Evolutionary conservation across 106 monocot species (phyloP), one percentile per base, ranked within the genome.

Genomic region (Posidonia australis): DNA sequence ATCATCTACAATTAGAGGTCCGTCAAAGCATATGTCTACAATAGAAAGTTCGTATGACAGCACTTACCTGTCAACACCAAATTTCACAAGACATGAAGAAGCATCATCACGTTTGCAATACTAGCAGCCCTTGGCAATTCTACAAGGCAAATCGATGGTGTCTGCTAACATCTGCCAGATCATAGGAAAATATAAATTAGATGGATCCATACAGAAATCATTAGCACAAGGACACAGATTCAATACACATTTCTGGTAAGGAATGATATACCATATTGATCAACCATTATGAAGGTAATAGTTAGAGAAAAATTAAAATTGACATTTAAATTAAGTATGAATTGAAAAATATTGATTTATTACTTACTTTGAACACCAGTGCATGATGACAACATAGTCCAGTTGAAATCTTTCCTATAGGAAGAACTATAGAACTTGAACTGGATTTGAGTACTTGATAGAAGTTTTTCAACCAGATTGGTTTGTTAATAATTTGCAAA

Each of bases 381-480:
- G 87, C 77, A 43, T 90, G 90, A 48, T 96, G 94, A 54, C 80
- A 80, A 72, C 94, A 96, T 48, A 90, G 82, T 65, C 94, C 94
- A 67, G 77, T 67, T 46, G 84, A 74, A 51, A 96, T 62, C 78
- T 79, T 89, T 58, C 94, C 90, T 5, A 87, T 62, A 14, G 79
- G 79, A 44, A 94, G 59, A 19, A 94, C 84, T 69, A 86, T 77
- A 72, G 89, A 89, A 67, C 79, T 67, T 23, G 82, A 68, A 54
- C 60, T 64, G 25, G 71, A 44, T 73, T 72, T 89, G 41, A 80
- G 74, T 43, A 62, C 32, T 16, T 86, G 74, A 65, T 53, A 77
- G 58, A 65, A 73, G 46, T 73, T 71, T 73, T 86, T 83, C 89
- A 83, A 90, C 11, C 77, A 63, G n/a, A n/a, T n/a, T n/a, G n/a